Base-by-base conservation (phyloP, 345 rosid genomes). In the Gossypium longicalyx region DNA sequence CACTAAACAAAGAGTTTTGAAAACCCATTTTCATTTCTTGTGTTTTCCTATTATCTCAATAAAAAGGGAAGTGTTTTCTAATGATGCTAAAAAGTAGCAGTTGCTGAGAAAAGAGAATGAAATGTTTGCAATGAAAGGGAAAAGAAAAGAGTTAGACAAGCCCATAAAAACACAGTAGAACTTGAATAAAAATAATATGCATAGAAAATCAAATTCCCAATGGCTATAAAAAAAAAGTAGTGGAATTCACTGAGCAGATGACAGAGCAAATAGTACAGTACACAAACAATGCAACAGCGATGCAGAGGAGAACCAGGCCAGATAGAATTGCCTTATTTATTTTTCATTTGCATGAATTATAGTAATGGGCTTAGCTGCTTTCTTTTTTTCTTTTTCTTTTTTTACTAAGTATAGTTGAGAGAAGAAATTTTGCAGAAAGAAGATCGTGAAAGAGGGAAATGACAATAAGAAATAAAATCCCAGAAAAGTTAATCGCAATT, bases 391-490 rank as follows among this genome's bases (percentile, higher is more conserved):
- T 3, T 27, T 27, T 27, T 27, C 0, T 27, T 27, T 27, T 7
- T 17, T 59, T 25, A 10, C 1, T 3, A 57, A n/a, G 48, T 1
- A 47, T 43, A 69, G 16, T 64, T 70, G 17, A 61, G 70, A 70
- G 34, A 83, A 86, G 76, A 76, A 60, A 64, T 67, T 27, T 74
- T 77, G 79, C 84, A 84, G 82, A 72, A 12, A 12, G 80, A 67
- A 75, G 78, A 75, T 65, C 54, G 1, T 1, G 58, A 27, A 27
- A 41, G 44, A 60, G 73, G 58, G 77, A 85, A 77, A 80, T 80
- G 81, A 81, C 82, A 68, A 78, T 1, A 84, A 60, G 38, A 80
- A 79, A 22, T 58, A 57, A 76, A 71, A 78, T 75, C 83, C 57
- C 56, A 23, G 25, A 22, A 47, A 59, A 19, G 53, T 59, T 4